Evolutionary conservation across 345 rosid species (phyloP), one percentile per base, ranked within the genome.

Genomic region (Melaleuca alternifolia): DNA sequence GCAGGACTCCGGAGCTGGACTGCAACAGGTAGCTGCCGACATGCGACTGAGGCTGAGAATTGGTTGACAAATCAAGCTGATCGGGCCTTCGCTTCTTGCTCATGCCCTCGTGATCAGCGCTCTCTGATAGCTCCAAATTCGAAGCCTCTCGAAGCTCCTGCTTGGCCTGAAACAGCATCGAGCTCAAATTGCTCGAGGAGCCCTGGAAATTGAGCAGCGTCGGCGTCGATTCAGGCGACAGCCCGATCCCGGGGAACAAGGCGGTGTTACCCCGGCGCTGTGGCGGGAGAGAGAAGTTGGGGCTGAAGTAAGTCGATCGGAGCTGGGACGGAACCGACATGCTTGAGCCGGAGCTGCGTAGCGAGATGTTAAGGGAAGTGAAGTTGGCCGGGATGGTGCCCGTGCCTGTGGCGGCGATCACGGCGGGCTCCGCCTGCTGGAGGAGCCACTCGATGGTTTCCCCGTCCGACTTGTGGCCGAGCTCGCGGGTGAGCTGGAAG

Each of bases 401-500:
- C 1, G 99, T 96, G 4, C 99, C 99, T 2, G 99, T 96, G 89
- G 99, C 99, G 81, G 99, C 99, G 86, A 97, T 94, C 85, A 97
- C 99, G 0, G 99, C 92, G 2, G 99, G 98, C 88, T 97, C 99
- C 1, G 99, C 99, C 89, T 97, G 99, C 90, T 97, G 99, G 86
- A 97, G 99, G 50, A 97, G 91, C 99, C 99, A 97, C 92, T 97
- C 99, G 61, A 96, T 96, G 48, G 99, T 97, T 83, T 97, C 99
- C 4, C 99, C 99, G 52, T 96, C 99, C 24, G 98, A 95, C 87
- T 96, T 96, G 91, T 96, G 98, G 51, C 99, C 99, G 3, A 97
- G 92, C 88, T 97, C 99, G 12, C 98, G 92, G 33, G 99, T 97
- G 1, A 97, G 92, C 90, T 97, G 99, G 71, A 97, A 97, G 88